Evolutionary conservation across 225 moss, liverwort and hornwort species (phyloP).

Genomic region (Sphagnum contortum): DNA sequence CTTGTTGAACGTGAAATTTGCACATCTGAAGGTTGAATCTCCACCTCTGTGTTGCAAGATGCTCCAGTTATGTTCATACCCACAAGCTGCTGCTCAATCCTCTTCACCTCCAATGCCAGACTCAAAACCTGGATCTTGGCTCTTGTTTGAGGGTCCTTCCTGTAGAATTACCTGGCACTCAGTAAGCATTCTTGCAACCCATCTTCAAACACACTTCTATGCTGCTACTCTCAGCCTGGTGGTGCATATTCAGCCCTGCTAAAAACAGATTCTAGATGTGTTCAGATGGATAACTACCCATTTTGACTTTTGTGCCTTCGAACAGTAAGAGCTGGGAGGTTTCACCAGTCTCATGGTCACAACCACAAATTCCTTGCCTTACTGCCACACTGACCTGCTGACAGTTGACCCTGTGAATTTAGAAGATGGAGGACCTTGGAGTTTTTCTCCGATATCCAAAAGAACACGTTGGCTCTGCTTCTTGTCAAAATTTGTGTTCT

Average conservation of each 20-base stretch:
- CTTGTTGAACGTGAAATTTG: constrained; percentile 5
- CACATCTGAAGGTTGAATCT: constrained; percentile 9
- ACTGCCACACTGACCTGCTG: too few relatives aligned
- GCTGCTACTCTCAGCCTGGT: too few relatives aligned
- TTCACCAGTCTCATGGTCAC: too few relatives aligned
- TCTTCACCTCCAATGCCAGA: constrained; percentile 33
- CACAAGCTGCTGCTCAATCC: constrained; percentile 30
- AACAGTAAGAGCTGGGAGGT: background rate
- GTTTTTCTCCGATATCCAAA: too few relatives aligned
- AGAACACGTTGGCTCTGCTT: too few relatives aligned
- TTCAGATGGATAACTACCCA: background rate
- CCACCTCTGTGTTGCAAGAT: background rate
- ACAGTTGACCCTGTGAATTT: too few relatives aligned
- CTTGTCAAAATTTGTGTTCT: too few relatives aligned
- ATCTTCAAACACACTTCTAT: background rate
- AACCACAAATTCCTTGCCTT: too few relatives aligned
- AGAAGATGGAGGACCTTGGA: too few relatives aligned
- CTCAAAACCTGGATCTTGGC: constrained; percentile 31
- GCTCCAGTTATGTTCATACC: constrained; percentile 18
- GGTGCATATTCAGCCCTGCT: too few relatives aligned
- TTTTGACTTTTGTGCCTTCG: background rate
- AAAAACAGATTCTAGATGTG: background rate
- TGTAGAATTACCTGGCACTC: background rate
- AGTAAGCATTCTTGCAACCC: background rate
- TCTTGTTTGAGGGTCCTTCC: constrained; percentile 25